phyloP scores from a whole-genome alignment of 306 rosid species.

The Arachis hypogaea region DNA sequence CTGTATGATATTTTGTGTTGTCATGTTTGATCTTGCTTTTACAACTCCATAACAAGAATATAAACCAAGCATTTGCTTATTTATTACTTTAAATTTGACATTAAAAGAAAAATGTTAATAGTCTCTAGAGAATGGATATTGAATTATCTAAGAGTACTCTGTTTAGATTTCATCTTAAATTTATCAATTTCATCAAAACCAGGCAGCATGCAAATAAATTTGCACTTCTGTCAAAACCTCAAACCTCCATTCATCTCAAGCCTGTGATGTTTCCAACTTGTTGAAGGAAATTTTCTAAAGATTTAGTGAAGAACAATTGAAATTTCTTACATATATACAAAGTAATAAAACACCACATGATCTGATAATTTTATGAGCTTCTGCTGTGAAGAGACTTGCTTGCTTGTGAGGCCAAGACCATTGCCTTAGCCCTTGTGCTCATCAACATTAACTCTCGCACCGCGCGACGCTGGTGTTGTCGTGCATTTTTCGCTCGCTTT shows the following conservation, averaged over 20 bases:
- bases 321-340: constrained; percentile 30
- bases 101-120: no score
- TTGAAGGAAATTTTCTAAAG: constrained; percentile 4
- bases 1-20: no score
- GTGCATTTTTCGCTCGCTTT: constrained; percentile 86
- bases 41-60: no score
- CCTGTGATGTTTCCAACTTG: constrained; percentile 7
- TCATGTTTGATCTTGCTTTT: no score
- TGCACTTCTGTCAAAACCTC: constrained; percentile 12
- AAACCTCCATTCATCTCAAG: constrained; percentile 20
- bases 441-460: constrained; percentile 69
- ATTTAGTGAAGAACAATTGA: background rate
- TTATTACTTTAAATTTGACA: no score
- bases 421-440: constrained; percentile 74
- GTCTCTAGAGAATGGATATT: no score
- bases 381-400: constrained; percentile 59
- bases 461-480: constrained; percentile 87
- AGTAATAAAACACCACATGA: constrained; percentile 25
- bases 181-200: no score
- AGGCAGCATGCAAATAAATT: background rate
- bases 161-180: no score
- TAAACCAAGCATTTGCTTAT: no score
- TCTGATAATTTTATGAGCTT: constrained; percentile 32
- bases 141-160: no score
- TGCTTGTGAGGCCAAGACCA: constrained; percentile 70